Base-by-base conservation (phyloP, 352 stramenopile genomes). In the Aphanomyces cochlioides region DNA sequence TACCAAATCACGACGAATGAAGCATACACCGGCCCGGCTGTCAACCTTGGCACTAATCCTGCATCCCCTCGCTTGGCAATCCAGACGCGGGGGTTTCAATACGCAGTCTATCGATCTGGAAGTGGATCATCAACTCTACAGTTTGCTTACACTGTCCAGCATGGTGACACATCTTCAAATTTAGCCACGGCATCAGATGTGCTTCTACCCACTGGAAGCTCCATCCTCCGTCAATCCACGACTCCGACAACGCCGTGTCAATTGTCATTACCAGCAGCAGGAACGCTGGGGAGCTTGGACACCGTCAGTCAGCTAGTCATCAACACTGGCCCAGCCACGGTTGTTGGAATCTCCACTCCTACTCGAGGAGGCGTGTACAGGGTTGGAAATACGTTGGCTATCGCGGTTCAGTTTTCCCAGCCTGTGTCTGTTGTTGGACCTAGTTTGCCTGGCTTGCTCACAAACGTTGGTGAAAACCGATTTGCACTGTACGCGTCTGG, bases 91-190 rank as follows among this genome's bases (percentile, higher is more conserved):
- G 59, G 59, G 28, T 56, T 21, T 7, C 59, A 83, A n/a, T 61
- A 69, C 17, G 83, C 84, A 0, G 71, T 57, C 4, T 91, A 93
- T 56, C 53, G 41, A 1, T 78, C 73, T 67, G 84, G 85, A 17
- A 90, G 79, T 40, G 74, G 75, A 4, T 84, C 81, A 3, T 77
- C 68, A 2, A 58, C 65, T 4, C 75, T 78, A 0, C 77, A 89
- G 70, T 95, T 95, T 37, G 75, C 72, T 15, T 95, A 95, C 71
- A 77, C 84, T 10, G 83, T 93, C 0, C 84, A 92, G 28, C 63
- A 81, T 7, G 85, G 79, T 43, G 88, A 95, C 59, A 90, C 79
- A 2, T 80, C 84, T 0, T 78, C 81, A 0, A 83, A 92, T 47
- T 77, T 95, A 8, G 79, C 82, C 57, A 79, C 75, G 1, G 72